Evolutionary conservation across 2,329 filamentous ascomycete genomes (phyloP).

Genomic region (Colletotrichum karsti): DNA sequence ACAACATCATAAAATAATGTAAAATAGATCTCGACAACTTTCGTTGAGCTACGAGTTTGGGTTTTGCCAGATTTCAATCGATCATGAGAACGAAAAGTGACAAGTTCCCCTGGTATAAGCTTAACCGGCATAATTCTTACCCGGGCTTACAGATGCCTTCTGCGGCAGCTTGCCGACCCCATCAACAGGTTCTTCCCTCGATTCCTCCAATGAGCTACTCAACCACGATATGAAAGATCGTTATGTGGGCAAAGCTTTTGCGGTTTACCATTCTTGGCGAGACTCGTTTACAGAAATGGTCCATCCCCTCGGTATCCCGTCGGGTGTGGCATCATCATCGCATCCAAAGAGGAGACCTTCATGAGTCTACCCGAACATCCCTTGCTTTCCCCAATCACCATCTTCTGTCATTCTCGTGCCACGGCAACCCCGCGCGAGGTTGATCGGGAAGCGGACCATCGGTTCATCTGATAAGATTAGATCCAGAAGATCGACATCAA

Average conservation of each 20-base stretch:
- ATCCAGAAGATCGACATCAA: not conserved
- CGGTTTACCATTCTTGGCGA: too few relatives aligned
- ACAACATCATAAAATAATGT: not conserved
- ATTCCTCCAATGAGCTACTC: too few relatives aligned
- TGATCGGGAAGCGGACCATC: not conserved
- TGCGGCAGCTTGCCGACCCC: too few relatives aligned
- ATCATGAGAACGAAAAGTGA: too few relatives aligned
- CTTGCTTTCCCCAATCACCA: not conserved
- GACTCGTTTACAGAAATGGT: not conserved
- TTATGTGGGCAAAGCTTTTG: too few relatives aligned
- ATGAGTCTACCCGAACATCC: not conserved
- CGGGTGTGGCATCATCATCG: not conserved
- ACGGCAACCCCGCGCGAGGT: not conserved
- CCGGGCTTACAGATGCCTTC: too few relatives aligned
- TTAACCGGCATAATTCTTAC: too few relatives aligned
- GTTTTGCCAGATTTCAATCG: too few relatives aligned
- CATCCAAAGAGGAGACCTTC: not conserved
- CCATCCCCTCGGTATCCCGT: not conserved
- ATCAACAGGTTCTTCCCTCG: too few relatives aligned
- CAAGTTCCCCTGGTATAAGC: too few relatives aligned
- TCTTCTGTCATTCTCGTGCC: not conserved
- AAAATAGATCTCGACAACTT: too few relatives aligned
- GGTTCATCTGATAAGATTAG: constrained; percentile 3
- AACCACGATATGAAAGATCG: not conserved
- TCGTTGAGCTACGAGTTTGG: too few relatives aligned